Conservation (phyloP, 2,329 filamentous ascomycete genomes). For the Allantophomopsis lycopodina region DNA sequence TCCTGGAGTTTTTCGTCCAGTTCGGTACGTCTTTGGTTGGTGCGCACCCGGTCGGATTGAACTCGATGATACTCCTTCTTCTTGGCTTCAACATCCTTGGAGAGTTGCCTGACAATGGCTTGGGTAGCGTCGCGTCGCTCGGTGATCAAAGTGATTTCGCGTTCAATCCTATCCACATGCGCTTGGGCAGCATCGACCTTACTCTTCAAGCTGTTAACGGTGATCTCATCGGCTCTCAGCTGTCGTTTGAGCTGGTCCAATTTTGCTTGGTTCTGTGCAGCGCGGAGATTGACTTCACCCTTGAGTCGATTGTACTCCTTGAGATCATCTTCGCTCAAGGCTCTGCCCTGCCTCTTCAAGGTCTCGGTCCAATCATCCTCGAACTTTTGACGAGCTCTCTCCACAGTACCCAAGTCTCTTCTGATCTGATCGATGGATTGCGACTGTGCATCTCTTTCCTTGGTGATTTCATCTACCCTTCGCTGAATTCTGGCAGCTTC, state of each 20-base stretch:
- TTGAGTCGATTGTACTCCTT: conserved; percentile 81
- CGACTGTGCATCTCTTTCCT: conserved; percentile 63
- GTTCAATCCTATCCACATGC: conserved; percentile 58
- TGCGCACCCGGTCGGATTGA: conserved; percentile 69
- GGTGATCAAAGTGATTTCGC: conserved; percentile 54
- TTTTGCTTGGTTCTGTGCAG: conserved; percentile 67
- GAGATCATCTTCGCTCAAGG: conserved; percentile 73
- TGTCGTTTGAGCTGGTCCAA: conserved; percentile 80
- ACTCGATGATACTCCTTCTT: conserved; percentile 83
- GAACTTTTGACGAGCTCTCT: conserved; percentile 80
- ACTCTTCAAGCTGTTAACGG: conserved; percentile 75
- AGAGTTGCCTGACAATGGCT: conserved; percentile 49
- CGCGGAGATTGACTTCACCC: conserved; percentile 71
- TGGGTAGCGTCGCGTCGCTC: conserved; percentile 55
- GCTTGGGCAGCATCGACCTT: conserved; percentile 72
- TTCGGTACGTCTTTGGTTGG: conserved; percentile 72
- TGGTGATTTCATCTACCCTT: conserved; percentile 56
- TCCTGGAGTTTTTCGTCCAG: conserved; percentile 85
- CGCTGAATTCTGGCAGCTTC: conserved; percentile 56
- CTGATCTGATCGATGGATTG: conserved; percentile 58
- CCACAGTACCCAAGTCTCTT: conserved; percentile 70
- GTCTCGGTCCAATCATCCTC: conserved; percentile 78
- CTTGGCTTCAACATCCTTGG: conserved; percentile 68
- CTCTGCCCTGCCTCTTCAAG: conserved; percentile 74
- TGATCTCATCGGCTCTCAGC: conserved; percentile 82